Evolutionary conservation across 495 filamentous ascomycete genomes (phyloP), one percentile per base, ranked within the genome.

Genomic region (Tuber microsphaerosporum): DNA sequence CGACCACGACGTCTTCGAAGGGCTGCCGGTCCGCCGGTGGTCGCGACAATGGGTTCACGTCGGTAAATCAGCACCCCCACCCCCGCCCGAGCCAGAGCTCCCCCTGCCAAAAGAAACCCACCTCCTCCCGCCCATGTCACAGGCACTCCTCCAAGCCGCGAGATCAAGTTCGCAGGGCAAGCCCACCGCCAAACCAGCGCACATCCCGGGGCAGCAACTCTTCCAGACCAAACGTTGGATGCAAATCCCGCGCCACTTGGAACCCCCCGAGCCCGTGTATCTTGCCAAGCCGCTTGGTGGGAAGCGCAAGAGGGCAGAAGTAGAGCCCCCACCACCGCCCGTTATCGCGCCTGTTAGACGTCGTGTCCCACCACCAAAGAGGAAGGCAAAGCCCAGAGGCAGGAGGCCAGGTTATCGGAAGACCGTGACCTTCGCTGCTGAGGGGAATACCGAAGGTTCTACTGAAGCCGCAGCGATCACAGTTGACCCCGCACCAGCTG

Each of bases 1-100:
- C 69, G 95, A 98, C 80, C 93, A 97, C 83, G 96, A 99, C 86
- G 90, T 97, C 80, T 95, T 97, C 77, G 94, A 98, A 84, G 94
- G 95, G 69, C 87, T 99, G 9, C 95, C 95, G 31, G 90, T 99
- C 70, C 91, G 94, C 75, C 92, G 96, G 87, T 99, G 94, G 93
- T 89, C 91, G 75, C 89, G 89, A 73, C 88, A 91, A 81, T 86
- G 84, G 84, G 89, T 94, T 43, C 91, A 86, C 48, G 84, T 96
- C 77, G 91, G 78, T 19, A 82, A 82, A 69, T 81, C 81, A 2
- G 68, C 76, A 37, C 74, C 78, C 17, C 74, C 80, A 7, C 89
- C 92, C 70, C 88, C 89, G 0, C 86, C 87, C 0, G 89, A 89
- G 34, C 83, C 87, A 7, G 89, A 92, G 77, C 89, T 91, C 26